Evolutionary conservation across 2,329 filamentous ascomycete genomes (phyloP).

Genomic region (Talaromyces sp.): DNA sequence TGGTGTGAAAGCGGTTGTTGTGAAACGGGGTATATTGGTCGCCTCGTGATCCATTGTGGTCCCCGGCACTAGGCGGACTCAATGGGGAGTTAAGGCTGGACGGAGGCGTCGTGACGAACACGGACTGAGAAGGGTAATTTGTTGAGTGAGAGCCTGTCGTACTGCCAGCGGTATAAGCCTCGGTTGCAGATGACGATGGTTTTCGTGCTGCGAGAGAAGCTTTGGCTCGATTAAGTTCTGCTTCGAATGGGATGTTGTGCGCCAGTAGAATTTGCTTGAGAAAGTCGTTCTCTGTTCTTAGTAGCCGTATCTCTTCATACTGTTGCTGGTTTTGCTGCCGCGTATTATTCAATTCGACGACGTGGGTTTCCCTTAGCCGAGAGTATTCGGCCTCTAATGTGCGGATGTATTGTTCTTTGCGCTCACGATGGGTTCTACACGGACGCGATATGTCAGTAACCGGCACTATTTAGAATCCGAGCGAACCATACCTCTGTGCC

Average conservation of each 20-base stretch:
- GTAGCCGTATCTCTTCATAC: constrained; percentile 66
- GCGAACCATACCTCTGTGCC: constrained; percentile 69
- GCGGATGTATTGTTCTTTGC: constrained; percentile 95
- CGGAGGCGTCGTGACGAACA: constrained; percentile 27
- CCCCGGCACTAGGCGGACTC: constrained; percentile 24
- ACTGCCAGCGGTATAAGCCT: constrained; percentile 20
- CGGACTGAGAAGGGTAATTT: constrained; percentile 12
- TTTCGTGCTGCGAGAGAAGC: constrained; percentile 20
- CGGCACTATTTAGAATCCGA: background rate
- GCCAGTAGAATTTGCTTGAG: constrained; percentile 58
- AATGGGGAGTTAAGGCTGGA: constrained; percentile 22
- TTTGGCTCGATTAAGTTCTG: constrained; percentile 30
- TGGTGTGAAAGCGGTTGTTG: constrained; percentile 1
- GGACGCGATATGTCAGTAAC: constrained; percentile 13
- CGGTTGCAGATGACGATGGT: constrained; percentile 24
- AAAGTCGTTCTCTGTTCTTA: constrained; percentile 72
- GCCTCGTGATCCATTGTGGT: constrained; percentile 25
- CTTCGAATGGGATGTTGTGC: constrained; percentile 55
- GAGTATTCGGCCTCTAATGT: constrained; percentile 86
- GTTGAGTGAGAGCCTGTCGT: constrained; percentile 27
- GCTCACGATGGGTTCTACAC: constrained; percentile 83
- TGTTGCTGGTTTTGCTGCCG: constrained; percentile 51
- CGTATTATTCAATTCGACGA: constrained; percentile 61
- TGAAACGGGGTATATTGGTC: constrained; percentile 11
- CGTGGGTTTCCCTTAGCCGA: constrained; percentile 67